phyloP scores from a whole-genome alignment of 2,329 filamentous ascomycete species.

The Penicillium fuscoglaucum region DNA sequence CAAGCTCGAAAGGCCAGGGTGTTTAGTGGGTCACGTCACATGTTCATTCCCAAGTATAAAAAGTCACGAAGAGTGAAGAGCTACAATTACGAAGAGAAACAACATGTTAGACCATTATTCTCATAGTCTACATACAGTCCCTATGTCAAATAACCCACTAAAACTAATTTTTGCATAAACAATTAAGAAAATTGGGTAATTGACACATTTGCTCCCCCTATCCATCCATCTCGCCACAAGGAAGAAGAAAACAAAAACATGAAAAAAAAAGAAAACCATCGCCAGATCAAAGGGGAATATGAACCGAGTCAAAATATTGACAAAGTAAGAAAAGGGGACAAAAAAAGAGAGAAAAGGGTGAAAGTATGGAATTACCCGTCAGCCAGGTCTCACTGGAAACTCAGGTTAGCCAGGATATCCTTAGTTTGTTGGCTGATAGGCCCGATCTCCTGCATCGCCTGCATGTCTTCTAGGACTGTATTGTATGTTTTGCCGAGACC shows the following conservation, averaged over 20 bases:
- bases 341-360: slow-evolving; percentile 6
- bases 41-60: slow-evolving; percentile 13
- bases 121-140: slow-evolving; percentile 13
- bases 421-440: slow-evolving; percentile 39
- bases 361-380: background rate
- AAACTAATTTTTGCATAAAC: slow-evolving; percentile 6
- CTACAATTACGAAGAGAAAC: background rate
- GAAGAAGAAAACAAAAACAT: background rate
- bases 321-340: slow-evolving; percentile 16
- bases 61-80: background rate
- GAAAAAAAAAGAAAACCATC: background rate
- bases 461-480: slow-evolving; percentile 59
- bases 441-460: slow-evolving; percentile 51
- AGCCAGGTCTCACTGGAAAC: slow-evolving; percentile 15
- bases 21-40: slow-evolving; percentile 32
- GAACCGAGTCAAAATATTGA: slow-evolving; percentile 16
- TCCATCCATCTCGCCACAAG: slow-evolving; percentile 7
- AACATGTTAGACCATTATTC: background rate
- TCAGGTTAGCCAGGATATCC: slow-evolving; percentile 30
- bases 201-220: slow-evolving; percentile 11
- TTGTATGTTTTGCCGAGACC: slow-evolving; percentile 72
- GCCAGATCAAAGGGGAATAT: slow-evolving; percentile 12
- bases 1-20: slow-evolving; percentile 28
- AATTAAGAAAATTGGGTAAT: slow-evolving; percentile 5
- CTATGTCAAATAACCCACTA: slow-evolving; percentile 3